phyloP scores from a whole-genome alignment of 495 filamentous ascomycete genomes.

The Penicillium coffeae region DNA sequence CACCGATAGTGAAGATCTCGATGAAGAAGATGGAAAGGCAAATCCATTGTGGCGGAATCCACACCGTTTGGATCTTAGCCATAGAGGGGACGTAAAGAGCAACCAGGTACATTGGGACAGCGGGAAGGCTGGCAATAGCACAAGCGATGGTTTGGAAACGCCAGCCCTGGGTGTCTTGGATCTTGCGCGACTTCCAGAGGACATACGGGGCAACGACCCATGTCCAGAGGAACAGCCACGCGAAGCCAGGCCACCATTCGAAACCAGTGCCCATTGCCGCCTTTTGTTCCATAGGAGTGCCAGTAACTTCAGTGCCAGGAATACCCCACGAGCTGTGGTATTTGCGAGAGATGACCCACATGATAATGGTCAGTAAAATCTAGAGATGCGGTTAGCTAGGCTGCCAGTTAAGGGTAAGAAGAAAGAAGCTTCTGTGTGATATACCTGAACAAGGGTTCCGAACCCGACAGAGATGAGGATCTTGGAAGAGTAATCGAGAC shows the following conservation, averaged over 20 bases:
- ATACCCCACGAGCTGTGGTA: constrained; percentile 60
- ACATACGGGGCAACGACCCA: constrained; percentile 52
- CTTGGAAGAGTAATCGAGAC: constrained; percentile 25
- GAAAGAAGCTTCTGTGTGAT: too few species aligned
- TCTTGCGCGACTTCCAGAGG: constrained; percentile 44
- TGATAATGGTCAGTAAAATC: constrained; percentile 55
- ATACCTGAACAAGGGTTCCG: constrained; percentile 26
- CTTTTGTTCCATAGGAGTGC: constrained; percentile 35
- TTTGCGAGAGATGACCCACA: constrained; percentile 63
- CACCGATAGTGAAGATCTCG: constrained; percentile 50
- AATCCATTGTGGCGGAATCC: constrained; percentile 55
- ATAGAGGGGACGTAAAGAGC: constrained; percentile 56
- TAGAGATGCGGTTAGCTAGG: constrained; percentile 19
- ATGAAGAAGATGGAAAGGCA: constrained; percentile 51
- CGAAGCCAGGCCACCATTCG: constrained; percentile 64
- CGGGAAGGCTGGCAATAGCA: constrained; percentile 56
- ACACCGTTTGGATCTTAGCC: constrained; percentile 51
- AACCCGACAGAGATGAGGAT: constrained; percentile 27
- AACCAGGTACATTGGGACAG: constrained; percentile 63
- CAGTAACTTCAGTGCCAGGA: constrained; percentile 37
- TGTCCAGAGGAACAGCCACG: constrained; percentile 63
- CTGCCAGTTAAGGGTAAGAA: too few species aligned
- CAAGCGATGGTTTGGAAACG: constrained; percentile 61
- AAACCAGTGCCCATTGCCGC: constrained; percentile 48
- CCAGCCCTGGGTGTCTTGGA: constrained; percentile 66